Evolutionary conservation across 2,329 filamentous ascomycete genomes (phyloP).

Genomic region (Aaosphaeria arxii): DNA sequence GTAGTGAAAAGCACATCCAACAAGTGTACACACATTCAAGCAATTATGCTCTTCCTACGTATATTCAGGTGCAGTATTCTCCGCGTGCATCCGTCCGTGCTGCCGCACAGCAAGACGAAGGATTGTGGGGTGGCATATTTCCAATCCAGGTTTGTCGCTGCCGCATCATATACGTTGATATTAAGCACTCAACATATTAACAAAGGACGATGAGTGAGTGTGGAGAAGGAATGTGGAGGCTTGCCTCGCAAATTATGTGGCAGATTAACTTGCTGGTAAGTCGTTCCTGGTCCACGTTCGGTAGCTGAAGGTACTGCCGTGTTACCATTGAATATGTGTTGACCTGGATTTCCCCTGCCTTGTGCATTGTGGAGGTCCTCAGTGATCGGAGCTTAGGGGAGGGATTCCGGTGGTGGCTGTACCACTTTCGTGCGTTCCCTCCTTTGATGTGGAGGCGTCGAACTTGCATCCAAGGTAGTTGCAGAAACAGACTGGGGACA

Average conservation of each 20-base stretch:
- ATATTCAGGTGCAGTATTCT: slow-evolving; percentile 8
- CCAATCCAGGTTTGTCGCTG: slow-evolving; percentile 13
- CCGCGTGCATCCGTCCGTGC: slow-evolving; percentile 17
- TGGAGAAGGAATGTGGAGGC: slow-evolving; percentile 26
- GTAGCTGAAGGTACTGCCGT: slow-evolving; percentile 24
- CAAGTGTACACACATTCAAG: too few relatives aligned
- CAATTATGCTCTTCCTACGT: too few relatives aligned
- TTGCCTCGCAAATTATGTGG: slow-evolving; percentile 4
- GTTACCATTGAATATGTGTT: slow-evolving; percentile 16
- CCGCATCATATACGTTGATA: slow-evolving; percentile 23
- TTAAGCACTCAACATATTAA: slow-evolving; percentile 4
- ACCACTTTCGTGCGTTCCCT: not conserved
- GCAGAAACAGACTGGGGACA: not conserved
- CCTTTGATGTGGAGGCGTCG: slow-evolving; percentile 2
- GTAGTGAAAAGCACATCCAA: too few relatives aligned
- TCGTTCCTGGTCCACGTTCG: slow-evolving; percentile 7
- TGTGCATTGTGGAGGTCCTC: slow-evolving; percentile 9
- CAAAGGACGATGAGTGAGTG: slow-evolving; percentile 15
- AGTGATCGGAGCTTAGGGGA: slow-evolving; percentile 25
- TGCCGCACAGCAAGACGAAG: slow-evolving; percentile 5
- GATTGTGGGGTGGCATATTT: slow-evolving; percentile 22
- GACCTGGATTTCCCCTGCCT: slow-evolving; percentile 22
- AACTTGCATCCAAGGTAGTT: slow-evolving; percentile 1
- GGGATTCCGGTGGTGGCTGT: slow-evolving; percentile 7
- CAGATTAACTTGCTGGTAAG: slow-evolving; percentile 9